phyloP scores from a whole-genome alignment of 352 stramenopile species.

The Phytopythium cucurbitacearum region DNA sequence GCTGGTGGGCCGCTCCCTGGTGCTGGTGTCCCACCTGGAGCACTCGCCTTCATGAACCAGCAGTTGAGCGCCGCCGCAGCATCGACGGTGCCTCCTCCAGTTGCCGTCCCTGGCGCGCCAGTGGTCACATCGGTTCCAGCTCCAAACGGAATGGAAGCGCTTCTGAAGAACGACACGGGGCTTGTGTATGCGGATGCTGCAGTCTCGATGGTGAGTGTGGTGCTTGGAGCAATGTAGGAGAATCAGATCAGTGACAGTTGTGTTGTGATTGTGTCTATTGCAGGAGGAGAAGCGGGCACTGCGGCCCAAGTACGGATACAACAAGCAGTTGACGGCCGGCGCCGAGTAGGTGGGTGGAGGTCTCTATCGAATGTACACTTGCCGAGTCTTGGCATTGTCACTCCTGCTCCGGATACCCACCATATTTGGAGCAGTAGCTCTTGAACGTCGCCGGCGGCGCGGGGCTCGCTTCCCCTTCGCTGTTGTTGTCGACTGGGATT shows the following conservation, averaged over 20 bases:
- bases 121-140: background rate
- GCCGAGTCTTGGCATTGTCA: background rate
- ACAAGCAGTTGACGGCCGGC: slow-evolving; percentile 29
- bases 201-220: slow-evolving; percentile 47
- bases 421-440: slow-evolving; percentile 85
- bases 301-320: slow-evolving; percentile 74
- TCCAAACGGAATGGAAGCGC: background rate
- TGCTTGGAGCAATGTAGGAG: background rate
- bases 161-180: slow-evolving; percentile 31
- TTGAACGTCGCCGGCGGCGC: slow-evolving; percentile 39
- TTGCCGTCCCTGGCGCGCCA: background rate
- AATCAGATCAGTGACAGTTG: background rate
- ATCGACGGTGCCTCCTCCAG: slow-evolving; percentile 1
- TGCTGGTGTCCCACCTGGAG: slow-evolving; percentile 6
- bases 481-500: slow-evolving; percentile 7
- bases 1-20: slow-evolving; percentile 2
- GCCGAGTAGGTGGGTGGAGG: slow-evolving; percentile 2
- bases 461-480: slow-evolving; percentile 1
- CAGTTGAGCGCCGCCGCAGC: slow-evolving; percentile 6
- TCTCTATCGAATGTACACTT: background rate
- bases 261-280: background rate
- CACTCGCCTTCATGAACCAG: slow-evolving; percentile 24
- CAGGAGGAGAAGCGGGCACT: slow-evolving; percentile 81
- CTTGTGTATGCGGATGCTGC: slow-evolving; percentile 53
- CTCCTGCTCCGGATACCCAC: slow-evolving; percentile 59